Base-by-base conservation (phyloP, 257 asterid species). In the Penstemon davidsonii region DNA sequence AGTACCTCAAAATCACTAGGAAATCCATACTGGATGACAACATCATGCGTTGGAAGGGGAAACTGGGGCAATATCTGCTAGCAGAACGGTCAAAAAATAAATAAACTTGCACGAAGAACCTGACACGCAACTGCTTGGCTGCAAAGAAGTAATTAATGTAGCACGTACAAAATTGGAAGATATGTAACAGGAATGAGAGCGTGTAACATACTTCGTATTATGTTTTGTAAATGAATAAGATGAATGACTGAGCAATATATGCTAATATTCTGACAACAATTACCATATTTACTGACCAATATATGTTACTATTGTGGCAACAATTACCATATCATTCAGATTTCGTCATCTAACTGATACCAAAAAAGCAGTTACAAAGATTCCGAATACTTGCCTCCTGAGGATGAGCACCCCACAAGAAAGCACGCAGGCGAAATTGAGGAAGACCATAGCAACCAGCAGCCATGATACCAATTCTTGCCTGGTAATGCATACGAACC, bases 361-460 rank as follows among this genome's bases (percentile, higher is more conserved):
- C 6, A 46, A 4, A 66, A 25, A 19, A 12, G 40, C 45, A 18
- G 9, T 18, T 9, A 50, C 8, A 54, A 65, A 57, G 62, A n/a
- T 38, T 54, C 55, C 55, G 39, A 45, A 50, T 63, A 76, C 78
- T 79, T 71, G 64, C 87, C 82, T 82, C 87, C 7, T 60, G 47
- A 43, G 84, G 75, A 49, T 71, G 75, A 62, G 87, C 87, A 70
- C 87, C 87, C 84, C 84, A 82, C 57, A 82, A 64, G 70, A 83
- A 83, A 72, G 67, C 78, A 57, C 88, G 84, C 65, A 83, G 63
- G 25, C 88, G 80, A 63, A 77, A 83, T 73, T 83, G 88, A 62
- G 88, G 82, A 63, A 83, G 85, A 13, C 88, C 88, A 67, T 83
- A 83, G 60, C 78, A 74, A 60, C 88, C 88, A 51, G 85, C 88